Conservation (phyloP, 129 eudicot genomes). For the Ambrosia artemisiifolia region DNA sequence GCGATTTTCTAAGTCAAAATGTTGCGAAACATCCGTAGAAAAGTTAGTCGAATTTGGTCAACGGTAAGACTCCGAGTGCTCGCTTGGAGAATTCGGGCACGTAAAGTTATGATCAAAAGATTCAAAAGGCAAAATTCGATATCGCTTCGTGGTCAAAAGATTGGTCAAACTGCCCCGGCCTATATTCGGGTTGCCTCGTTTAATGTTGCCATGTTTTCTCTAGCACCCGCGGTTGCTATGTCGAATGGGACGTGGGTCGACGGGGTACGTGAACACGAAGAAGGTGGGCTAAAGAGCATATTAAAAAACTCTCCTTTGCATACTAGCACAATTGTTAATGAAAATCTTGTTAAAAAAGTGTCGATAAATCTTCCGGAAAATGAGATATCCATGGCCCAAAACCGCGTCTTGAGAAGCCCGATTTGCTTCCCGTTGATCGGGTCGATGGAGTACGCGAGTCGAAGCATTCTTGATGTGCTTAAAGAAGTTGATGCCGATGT, state of each 20-base stretch:
- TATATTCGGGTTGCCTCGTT: conserved; percentile 74
- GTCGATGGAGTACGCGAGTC: conserved; percentile 48
- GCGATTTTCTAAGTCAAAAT: conserved; percentile 21
- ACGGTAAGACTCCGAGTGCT: conserved; percentile 41
- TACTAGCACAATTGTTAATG: conserved; percentile 20
- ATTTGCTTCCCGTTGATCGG: conserved; percentile 60
- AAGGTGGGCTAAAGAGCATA: conserved; percentile 50
- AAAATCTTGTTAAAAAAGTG: conserved; percentile 35
- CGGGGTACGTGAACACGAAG: conserved; percentile 35
- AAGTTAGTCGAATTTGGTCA: conserved; percentile 55
- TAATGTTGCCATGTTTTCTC: conserved; percentile 81
- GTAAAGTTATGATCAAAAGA: conserved; percentile 63
- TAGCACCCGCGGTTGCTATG: conserved; percentile 70
- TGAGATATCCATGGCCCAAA: conserved; percentile 79
- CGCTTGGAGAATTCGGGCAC: conserved; percentile 49
- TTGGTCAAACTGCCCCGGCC: conserved; percentile 24
- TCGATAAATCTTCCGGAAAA: conserved; percentile 87
- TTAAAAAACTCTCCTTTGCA: conserved; percentile 68
- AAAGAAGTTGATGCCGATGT: conserved; percentile 90
- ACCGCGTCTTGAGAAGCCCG: conserved; percentile 72
- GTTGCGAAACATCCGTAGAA: conserved; percentile 40
- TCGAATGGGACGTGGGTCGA: conserved; percentile 44
- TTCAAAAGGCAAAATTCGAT: conserved; percentile 39
- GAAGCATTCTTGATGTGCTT: conserved; percentile 74
- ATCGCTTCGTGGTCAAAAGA: conserved; percentile 17